phyloP scores from a whole-genome alignment of 2,329 filamentous ascomycete genomes.

The Fusarium pseudograminearum region DNA sequence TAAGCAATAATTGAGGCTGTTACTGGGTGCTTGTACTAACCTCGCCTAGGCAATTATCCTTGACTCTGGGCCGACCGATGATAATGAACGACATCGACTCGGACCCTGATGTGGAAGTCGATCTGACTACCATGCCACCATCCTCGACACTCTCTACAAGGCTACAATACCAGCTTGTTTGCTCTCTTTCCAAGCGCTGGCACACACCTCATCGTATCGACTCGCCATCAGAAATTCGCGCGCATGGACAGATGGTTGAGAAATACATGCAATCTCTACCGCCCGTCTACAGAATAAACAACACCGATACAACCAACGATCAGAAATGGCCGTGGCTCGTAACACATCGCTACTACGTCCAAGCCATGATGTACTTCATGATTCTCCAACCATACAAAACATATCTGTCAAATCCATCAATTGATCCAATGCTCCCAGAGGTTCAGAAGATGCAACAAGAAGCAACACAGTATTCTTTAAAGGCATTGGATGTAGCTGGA shows the following conservation, averaged over 20 bases:
- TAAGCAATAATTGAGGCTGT: fast-evolving
- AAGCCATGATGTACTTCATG: slow-evolving; percentile 21
- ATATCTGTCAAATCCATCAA: neutral
- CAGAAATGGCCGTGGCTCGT: slow-evolving; percentile 11
- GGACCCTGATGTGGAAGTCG: neutral
- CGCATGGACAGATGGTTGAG: neutral
- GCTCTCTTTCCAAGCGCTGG: slow-evolving; percentile 15
- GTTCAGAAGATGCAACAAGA: neutral
- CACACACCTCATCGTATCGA: slow-evolving; percentile 17
- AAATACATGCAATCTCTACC: neutral
- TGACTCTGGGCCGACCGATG: neutral
- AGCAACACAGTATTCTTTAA: neutral
- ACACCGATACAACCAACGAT: slow-evolving; percentile 5
- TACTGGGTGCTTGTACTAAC: neutral
- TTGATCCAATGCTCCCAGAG: neutral
- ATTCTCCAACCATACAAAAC: slow-evolving; percentile 22
- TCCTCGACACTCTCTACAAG: slow-evolving; percentile 14
- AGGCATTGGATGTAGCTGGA: neutral
- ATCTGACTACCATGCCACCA: neutral
- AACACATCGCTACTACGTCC: slow-evolving; percentile 19
- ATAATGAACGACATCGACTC: slow-evolving; percentile 21
- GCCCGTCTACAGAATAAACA: neutral
- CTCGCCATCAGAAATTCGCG: neutral
- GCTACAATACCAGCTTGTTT: slow-evolving; percentile 18
- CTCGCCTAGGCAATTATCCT: neutral